Conservation (phyloP, 306 rosid species). For the Abrus pulchellus region DNA sequence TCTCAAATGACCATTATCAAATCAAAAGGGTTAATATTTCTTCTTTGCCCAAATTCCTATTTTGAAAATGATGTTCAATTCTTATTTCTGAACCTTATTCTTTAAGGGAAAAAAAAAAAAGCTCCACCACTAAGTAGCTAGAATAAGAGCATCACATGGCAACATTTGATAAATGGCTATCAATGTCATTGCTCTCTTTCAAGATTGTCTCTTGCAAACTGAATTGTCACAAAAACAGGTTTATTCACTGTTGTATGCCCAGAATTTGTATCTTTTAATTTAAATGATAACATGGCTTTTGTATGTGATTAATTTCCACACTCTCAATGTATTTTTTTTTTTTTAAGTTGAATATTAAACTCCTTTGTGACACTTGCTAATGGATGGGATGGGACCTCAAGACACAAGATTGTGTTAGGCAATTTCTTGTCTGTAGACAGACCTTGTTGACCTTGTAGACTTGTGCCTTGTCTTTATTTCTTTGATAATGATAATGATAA, state of each 20-base stretch:
- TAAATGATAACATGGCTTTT: not conserved
- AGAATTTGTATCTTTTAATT: conserved; percentile 11
- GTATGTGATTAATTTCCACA: not conserved
- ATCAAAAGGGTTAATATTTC: conserved; percentile 24
- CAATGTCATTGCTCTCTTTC: conserved; percentile 19
- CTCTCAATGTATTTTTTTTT: not conserved
- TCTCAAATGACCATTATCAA: conserved; percentile 19
- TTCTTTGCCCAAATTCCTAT: conserved; percentile 17
- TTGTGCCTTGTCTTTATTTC: not conserved
- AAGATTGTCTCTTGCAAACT: conserved; percentile 9
- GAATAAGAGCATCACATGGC: conserved; percentile 36
- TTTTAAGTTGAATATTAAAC: conserved; percentile 20
- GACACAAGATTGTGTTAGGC: conserved; percentile 1
- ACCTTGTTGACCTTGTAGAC: conserved; percentile 1
- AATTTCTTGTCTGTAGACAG: conserved; percentile 7
- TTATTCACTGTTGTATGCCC: not conserved
- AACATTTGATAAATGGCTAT: conserved; percentile 34
- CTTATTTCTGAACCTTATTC: conserved; percentile 7
- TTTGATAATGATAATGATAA: not conserved
- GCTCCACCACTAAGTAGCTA: not conserved
- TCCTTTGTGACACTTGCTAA: not conserved
- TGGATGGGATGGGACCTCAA: conserved; percentile 13
- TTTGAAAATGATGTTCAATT: conserved; percentile 43
- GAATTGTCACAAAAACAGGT: conserved; percentile 9
- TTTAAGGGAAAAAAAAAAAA: not conserved